phyloP scores from a whole-genome alignment of 441 rosid genomes.

The Pelargonium cotyledonis region DNA sequence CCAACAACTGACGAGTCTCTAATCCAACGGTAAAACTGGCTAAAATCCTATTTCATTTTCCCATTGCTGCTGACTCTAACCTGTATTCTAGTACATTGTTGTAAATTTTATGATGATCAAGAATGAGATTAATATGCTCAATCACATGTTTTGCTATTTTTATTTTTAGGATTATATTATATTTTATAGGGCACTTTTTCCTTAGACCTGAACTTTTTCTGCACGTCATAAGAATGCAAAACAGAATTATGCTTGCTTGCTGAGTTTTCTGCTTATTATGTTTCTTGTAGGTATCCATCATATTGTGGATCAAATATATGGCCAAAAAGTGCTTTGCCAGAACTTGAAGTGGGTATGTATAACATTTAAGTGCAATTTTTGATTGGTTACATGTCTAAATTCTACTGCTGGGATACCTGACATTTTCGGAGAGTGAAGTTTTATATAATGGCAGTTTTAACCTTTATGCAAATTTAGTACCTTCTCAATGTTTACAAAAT shows the following conservation, averaged over 20 bases:
- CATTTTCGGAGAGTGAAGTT: too few species aligned
- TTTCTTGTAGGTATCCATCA: conserved; percentile 68
- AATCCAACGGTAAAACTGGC: conserved; percentile 46
- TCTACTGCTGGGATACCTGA: too few species aligned
- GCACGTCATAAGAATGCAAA: not conserved
- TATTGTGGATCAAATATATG: conserved; percentile 92
- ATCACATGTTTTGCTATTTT: too few species aligned
- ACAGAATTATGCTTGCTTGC: conserved; percentile 11
- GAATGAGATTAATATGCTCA: too few species aligned
- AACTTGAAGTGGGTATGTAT: conserved; percentile 70
- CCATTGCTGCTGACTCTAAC: conserved; percentile 14
- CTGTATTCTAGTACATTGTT: not conserved
- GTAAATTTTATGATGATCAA: conserved; percentile 1
- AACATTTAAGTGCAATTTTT: not conserved
- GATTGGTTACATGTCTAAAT: not conserved
- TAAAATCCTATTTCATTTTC: conserved; percentile 10
- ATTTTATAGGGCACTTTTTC: too few species aligned
- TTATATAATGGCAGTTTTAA: too few species aligned
- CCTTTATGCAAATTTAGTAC: too few species aligned
- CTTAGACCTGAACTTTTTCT: not conserved
- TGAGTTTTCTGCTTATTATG: conserved; percentile 10
- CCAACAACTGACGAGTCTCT: conserved; percentile 53
- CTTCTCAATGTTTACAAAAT: not conserved
- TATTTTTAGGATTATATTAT: too few species aligned
- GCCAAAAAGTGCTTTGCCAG: conserved; percentile 67